Evolutionary conservation across 176 grass and related monocot species (phyloP).

Genomic region (Musa acuminata): DNA sequence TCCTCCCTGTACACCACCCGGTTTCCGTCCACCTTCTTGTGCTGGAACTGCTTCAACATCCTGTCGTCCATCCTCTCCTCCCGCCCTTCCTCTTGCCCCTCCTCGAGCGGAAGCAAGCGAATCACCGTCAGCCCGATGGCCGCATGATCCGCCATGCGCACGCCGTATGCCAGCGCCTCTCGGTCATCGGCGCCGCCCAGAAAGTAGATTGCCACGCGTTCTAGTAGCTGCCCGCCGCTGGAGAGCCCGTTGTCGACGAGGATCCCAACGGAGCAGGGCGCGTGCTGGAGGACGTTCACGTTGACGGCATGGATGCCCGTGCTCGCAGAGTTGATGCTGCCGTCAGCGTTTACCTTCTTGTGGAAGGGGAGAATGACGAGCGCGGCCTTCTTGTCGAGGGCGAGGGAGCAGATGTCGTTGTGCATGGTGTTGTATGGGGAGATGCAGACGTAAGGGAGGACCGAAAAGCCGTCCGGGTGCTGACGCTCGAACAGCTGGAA

Average conservation of each 20-base stretch:
- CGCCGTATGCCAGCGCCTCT: constrained; percentile 59
- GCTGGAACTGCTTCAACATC: constrained; percentile 31
- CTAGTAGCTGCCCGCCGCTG: not conserved
- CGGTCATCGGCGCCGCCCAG: constrained; percentile 69
- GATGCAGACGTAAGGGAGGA: constrained; percentile 37
- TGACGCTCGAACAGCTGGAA: not conserved
- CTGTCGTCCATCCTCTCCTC: constrained; percentile 54
- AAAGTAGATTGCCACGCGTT: constrained; percentile 67
- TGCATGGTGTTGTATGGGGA: constrained; percentile 79
- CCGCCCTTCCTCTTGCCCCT: not conserved
- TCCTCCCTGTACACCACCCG: constrained; percentile 48
- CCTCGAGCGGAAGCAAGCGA: constrained; percentile 35
- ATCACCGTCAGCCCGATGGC: constrained; percentile 40
- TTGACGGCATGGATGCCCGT: constrained; percentile 40
- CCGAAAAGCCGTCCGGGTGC: not conserved
- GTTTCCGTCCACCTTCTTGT: constrained; percentile 31
- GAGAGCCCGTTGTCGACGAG: constrained; percentile 46
- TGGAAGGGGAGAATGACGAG: constrained; percentile 78
- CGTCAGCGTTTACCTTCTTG: constrained; percentile 42
- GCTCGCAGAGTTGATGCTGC: constrained; percentile 29
- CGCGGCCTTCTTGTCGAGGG: constrained; percentile 52
- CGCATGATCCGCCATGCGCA: constrained; percentile 53
- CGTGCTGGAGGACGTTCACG: constrained; percentile 45
- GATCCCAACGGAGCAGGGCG: constrained; percentile 73
- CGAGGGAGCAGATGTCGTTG: constrained; percentile 69